A percentile compares a stretch with the other conserved stretches of the same genome.
phyloP scores from a whole-genome alignment of 2,329 filamentous ascomycete genomes.

The Claviceps sorghi region DNA sequence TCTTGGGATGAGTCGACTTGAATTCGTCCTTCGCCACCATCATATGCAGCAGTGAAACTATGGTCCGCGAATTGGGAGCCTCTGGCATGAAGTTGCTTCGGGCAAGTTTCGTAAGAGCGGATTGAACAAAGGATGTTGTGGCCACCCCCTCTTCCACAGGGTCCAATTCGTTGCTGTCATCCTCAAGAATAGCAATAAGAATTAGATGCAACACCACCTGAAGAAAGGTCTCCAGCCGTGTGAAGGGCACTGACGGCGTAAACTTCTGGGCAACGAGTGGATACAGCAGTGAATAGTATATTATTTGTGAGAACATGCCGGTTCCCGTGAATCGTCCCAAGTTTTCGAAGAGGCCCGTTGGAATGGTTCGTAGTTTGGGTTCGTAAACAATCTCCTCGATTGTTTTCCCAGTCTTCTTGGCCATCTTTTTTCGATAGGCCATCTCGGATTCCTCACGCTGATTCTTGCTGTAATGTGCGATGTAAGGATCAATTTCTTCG shows the following conservation, averaged over 20 bases:
- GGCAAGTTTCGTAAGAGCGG: conserved; percentile 50
- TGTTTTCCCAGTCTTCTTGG: conserved; percentile 71
- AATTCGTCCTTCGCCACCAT: conserved; percentile 57
- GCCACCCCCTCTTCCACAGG: conserved; percentile 27
- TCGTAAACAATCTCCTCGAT: conserved; percentile 81
- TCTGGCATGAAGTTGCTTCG: conserved; percentile 46
- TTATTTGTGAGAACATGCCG: conserved; percentile 74
- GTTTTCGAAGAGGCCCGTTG: conserved; percentile 60
- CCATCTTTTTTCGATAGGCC: conserved; percentile 74
- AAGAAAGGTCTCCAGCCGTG: conserved; percentile 77
- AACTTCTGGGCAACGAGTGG: conserved; percentile 53
- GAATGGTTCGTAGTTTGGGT: conserved; percentile 63
- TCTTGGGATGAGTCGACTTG: conserved; percentile 71
- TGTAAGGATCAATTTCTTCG: conserved; percentile 86
- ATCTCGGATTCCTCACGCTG: conserved; percentile 90
- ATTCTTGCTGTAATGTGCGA: conserved; percentile 91
- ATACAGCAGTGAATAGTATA: conserved; percentile 80
- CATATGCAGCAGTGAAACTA: conserved; percentile 48
- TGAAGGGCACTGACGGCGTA: conserved; percentile 62
- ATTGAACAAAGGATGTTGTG: conserved; percentile 55
- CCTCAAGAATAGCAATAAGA: conserved; percentile 74
- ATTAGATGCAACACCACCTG: conserved; percentile 83
- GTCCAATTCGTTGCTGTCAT: conserved; percentile 45
- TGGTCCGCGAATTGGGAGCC: conserved; percentile 42
- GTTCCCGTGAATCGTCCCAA: conserved; percentile 71